phyloP scores from a whole-genome alignment of 73 alveolate genomes.

The Uronychia setigera region DNA sequence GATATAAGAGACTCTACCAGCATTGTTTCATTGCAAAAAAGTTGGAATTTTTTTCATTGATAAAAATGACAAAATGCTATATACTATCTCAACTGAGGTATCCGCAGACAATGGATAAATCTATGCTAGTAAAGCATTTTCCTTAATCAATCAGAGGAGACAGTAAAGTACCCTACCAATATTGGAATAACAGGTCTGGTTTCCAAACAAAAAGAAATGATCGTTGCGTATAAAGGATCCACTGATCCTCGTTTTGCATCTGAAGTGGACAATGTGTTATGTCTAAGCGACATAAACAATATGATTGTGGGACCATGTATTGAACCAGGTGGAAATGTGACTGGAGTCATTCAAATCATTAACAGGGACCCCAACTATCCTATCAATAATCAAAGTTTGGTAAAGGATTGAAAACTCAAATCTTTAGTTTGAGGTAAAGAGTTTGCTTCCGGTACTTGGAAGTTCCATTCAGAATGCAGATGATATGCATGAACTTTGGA shows the following conservation, averaged over 20 bases:
- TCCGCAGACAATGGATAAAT: not conserved
- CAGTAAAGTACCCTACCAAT: conserved; percentile 39
- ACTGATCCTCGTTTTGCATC: conserved; percentile 43
- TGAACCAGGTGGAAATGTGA: conserved; percentile 33
- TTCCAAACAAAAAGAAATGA: conserved; percentile 4
- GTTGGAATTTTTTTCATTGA: conserved; percentile 44
- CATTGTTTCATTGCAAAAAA: conserved; percentile 17
- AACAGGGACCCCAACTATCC: conserved; percentile 12
- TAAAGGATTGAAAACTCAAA: not conserved
- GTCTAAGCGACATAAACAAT: conserved; percentile 18
- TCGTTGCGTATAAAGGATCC: conserved; percentile 21
- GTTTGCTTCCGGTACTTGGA: conserved; percentile 51
- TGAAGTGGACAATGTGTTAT: conserved; percentile 45
- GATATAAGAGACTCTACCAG: conserved; percentile 20
- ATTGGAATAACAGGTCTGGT: conserved; percentile 56
- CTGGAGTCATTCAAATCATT: conserved; percentile 40
- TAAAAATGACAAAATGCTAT: conserved; percentile 21
- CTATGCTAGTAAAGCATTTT: conserved; percentile 1
- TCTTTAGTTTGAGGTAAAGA: conserved; percentile 26
- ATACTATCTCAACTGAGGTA: not conserved
- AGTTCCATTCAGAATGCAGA: conserved; percentile 43
- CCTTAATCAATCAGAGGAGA: not conserved
- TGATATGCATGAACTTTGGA: conserved; percentile 8
- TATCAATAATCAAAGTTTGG: not conserved
- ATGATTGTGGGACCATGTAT: conserved; percentile 49